Evolutionary conservation across 139 green algal genomes (phyloP).

Genomic region (Chloropicon primus): DNA sequence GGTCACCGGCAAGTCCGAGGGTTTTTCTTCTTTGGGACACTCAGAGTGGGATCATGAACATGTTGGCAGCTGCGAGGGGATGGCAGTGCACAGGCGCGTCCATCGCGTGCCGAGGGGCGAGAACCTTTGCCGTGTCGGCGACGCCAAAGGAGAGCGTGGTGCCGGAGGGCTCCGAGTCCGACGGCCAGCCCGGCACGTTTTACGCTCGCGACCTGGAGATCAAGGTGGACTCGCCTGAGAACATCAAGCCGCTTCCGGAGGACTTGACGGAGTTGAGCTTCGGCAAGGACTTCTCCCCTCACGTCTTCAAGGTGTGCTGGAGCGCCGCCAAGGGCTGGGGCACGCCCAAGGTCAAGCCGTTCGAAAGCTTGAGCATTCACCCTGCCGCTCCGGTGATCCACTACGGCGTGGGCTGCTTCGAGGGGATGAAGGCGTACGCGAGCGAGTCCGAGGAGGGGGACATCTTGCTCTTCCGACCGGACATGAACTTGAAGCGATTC

Average conservation of each 20-base stretch:
- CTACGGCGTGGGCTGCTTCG: conserved; percentile 53
- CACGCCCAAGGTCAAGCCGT: conserved; percentile 28
- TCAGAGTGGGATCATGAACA: no score
- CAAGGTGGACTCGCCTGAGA: no score
- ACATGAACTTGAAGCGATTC: conserved; percentile 66
- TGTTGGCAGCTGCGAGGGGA: no score
- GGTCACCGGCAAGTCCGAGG: background rate
- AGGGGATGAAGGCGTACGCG: conserved; percentile 61
- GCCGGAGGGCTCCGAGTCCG: background rate
- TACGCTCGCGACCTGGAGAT: background rate
- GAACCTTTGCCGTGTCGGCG: background rate
- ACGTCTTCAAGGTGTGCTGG: conserved; percentile 56
- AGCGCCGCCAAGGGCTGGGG: conserved; percentile 37
- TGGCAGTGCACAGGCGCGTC: no score
- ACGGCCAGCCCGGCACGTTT: no score
- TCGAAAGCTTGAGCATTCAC: conserved; percentile 29
- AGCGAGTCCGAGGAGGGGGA: conserved; percentile 28
- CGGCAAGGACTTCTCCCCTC: conserved; percentile 5
- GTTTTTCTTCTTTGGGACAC: background rate
- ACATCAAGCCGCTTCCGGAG: background rate
- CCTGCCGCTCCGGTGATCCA: conserved; percentile 48
- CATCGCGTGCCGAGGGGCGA: no score
- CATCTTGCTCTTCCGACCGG: conserved; percentile 55
- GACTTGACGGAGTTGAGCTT: background rate
- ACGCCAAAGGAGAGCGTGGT: background rate